A percentile compares a stretch with the other conserved stretches of the same genome.
These are phyloP conservation scores for Dalbergia cochinchinensis DNA, from an alignment of 306 rosid species.

Conservation along the genomic window DNA sequence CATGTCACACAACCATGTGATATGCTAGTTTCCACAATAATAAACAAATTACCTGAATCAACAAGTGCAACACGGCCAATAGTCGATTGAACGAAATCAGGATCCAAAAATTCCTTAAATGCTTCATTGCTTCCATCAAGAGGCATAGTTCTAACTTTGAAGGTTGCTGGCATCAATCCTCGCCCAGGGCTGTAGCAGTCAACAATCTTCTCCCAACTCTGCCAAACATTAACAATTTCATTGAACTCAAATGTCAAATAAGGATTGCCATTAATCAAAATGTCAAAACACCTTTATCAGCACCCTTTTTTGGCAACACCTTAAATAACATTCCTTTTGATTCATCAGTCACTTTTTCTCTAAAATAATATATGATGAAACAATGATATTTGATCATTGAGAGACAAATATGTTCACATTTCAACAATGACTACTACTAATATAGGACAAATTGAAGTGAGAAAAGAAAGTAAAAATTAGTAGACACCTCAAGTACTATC, in stretches of 20 bases:
- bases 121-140: conserved; percentile 76
- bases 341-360: not conserved
- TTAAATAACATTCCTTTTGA: not conserved
- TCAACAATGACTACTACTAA: not conserved
- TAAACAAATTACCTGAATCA: conserved; percentile 70
- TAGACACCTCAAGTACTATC: too few species aligned
- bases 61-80: conserved; percentile 95
- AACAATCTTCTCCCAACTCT: conserved; percentile 93
- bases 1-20: not conserved
- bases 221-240: conserved; percentile 32
- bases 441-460: conserved; percentile 20
- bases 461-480: not conserved
- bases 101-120: conserved; percentile 85
- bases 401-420: conserved; percentile 2
- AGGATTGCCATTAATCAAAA: conserved; percentile 21
- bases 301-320: conserved; percentile 1
- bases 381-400: not conserved
- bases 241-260: conserved; percentile 17
- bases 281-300: conserved; percentile 19
- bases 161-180: conserved; percentile 95
- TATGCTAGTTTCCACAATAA: not conserved
- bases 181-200: conserved; percentile 91
- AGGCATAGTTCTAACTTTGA: conserved; percentile 71
- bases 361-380: conserved; percentile 5
- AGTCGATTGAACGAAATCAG: conserved; percentile 95